Evolutionary conservation across 176 grass and related monocot species (phyloP).

Genomic region (Hyparrhenia diplandra): DNA sequence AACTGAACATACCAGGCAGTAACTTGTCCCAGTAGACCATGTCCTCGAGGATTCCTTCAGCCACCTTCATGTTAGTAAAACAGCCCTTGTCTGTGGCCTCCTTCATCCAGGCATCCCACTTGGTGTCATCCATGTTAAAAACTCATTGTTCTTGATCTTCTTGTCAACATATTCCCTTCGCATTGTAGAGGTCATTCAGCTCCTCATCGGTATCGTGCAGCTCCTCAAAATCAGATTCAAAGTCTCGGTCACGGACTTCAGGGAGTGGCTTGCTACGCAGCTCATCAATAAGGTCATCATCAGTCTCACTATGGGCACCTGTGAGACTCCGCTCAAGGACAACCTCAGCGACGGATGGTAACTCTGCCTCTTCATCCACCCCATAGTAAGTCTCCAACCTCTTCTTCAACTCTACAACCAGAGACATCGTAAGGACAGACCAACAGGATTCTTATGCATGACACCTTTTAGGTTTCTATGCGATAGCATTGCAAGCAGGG

Average conservation of each 20-base stretch:
- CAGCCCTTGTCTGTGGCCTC: conserved; percentile 40
- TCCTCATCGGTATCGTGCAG: conserved; percentile 64
- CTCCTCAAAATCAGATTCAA: conserved; percentile 65
- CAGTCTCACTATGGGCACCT: conserved; percentile 44
- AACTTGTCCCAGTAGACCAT: conserved; percentile 85
- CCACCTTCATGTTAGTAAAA: conserved; percentile 63
- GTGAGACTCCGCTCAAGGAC: conserved; percentile 46
- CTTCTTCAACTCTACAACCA: conserved; percentile 52
- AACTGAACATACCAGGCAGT: conserved; percentile 61
- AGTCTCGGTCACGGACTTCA: conserved; percentile 45
- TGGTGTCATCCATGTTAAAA: conserved; percentile 74
- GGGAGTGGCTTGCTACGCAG: conserved; percentile 39
- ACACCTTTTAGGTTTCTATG: neutral
- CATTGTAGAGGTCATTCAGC: conserved; percentile 71
- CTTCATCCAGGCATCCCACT: conserved; percentile 62
- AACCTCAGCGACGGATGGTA: conserved; percentile 37
- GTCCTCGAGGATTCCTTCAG: conserved; percentile 83
- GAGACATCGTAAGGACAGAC: neutral
- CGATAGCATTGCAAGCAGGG: neutral
- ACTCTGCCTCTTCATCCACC: conserved; percentile 38
- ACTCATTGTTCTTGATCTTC: conserved; percentile 52
- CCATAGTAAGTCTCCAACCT: conserved; percentile 50
- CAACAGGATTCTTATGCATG: neutral
- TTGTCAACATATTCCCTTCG: conserved; percentile 82
- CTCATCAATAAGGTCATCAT: conserved; percentile 60